Evolutionary conservation across 2,329 filamentous ascomycete species (phyloP).

Genomic region (Cordyceps cateniannulata): DNA sequence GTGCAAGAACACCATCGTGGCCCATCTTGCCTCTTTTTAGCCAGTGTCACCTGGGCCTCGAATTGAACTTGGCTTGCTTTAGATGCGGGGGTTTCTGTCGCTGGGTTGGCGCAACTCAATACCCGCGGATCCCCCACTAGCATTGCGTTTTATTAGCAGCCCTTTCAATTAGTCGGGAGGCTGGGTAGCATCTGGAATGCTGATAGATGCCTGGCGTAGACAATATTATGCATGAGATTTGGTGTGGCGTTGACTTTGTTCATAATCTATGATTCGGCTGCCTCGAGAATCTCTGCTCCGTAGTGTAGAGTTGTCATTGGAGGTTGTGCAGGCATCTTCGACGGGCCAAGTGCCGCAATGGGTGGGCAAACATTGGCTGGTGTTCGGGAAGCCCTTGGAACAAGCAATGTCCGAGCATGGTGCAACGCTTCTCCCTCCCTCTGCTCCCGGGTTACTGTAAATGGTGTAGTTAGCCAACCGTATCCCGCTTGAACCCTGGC

Average conservation of each 20-base stretch:
- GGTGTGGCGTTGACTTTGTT: not conserved
- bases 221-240: not conserved
- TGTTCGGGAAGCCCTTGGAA: no score
- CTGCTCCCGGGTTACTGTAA: conserved; percentile 8
- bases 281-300: not conserved
- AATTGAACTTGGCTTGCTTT: conserved; percentile 1
- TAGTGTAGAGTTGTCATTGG: no score
- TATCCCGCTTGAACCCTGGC: conserved; percentile 2
- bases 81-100: conserved; percentile 6
- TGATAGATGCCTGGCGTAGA: not conserved
- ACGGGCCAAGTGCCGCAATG: not conserved
- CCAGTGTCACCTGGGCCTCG: conserved; percentile 8
- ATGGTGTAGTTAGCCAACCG: not conserved
- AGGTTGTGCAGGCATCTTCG: no score
- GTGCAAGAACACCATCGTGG: not conserved
- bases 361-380: not conserved
- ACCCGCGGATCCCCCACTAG: not conserved
- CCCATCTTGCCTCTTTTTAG: conserved; percentile 9
- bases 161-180: not conserved
- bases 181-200: no score
- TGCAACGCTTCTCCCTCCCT: not conserved
- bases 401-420: not conserved
- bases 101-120: not conserved
- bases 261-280: not conserved
- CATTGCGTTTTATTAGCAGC: not conserved